Evolutionary conservation across 2,329 filamentous ascomycete species (phyloP).

Genomic region (Exophiala phaeomuriformis): DNA sequence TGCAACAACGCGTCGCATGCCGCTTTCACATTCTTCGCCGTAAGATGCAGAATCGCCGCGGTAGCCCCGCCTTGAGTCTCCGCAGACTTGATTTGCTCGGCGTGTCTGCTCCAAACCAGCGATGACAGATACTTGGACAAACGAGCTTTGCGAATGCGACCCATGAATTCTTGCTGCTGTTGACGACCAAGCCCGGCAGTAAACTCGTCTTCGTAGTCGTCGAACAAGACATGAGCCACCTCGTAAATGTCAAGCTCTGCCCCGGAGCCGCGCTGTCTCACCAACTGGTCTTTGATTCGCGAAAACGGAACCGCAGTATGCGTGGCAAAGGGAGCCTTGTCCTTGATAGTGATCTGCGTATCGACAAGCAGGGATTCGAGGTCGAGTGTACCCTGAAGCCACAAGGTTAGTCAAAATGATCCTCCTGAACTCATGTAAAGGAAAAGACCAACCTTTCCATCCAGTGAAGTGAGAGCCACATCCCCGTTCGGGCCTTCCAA

Average conservation of each 20-base stretch:
- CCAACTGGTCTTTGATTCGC: slow-evolving; percentile 28
- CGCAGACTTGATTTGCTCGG: slow-evolving; percentile 47
- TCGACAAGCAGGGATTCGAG: slow-evolving; percentile 13
- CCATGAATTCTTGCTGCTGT: slow-evolving; percentile 35
- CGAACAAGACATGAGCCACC: slow-evolving; percentile 75
- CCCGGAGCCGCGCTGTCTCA: slow-evolving; percentile 7
- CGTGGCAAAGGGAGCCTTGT: slow-evolving; percentile 52
- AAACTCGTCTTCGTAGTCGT: slow-evolving; percentile 44
- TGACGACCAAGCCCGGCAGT: slow-evolving; percentile 37
- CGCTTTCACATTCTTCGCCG: slow-evolving; percentile 69
- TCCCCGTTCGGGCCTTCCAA: background rate
- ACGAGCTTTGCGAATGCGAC: slow-evolving; percentile 44
- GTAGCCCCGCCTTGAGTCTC: slow-evolving; percentile 69
- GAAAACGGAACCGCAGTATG: slow-evolving; percentile 29
- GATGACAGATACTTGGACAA: slow-evolving; percentile 38
- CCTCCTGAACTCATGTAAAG: background rate
- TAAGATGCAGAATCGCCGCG: slow-evolving; percentile 65
- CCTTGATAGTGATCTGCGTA: slow-evolving; percentile 40
- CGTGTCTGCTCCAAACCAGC: slow-evolving; percentile 54
- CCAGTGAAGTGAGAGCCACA: slow-evolving; percentile 14
- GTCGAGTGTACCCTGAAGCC: slow-evolving; percentile 7
- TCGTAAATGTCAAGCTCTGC: slow-evolving; percentile 62
- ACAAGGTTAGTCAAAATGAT: slow-evolving; percentile 1
- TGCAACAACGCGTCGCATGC: slow-evolving; percentile 74
- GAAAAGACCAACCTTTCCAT: slow-evolving; percentile 2